Percentiles rank a stretch among this genome's conserved stretches.
Evolutionary conservation across 1,139 yeast genomes (phyloP).

Genomic region (Zygoascus sp.): DNA sequence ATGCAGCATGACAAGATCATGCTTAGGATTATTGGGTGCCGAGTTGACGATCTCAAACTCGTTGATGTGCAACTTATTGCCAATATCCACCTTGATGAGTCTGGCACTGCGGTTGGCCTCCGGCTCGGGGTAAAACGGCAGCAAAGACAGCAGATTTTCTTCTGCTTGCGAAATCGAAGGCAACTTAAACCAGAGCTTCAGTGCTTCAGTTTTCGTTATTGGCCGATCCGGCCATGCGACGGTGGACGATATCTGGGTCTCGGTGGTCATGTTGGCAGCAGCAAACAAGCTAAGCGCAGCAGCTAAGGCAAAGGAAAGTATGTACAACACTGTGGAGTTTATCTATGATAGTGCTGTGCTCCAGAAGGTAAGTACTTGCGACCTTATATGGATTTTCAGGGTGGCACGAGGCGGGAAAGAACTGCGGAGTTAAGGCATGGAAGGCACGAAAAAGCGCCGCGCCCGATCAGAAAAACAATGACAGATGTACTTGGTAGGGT

Average conservation of each 20-base stretch:
- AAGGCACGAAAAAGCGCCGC: not conserved
- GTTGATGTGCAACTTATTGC: conserved; percentile 42
- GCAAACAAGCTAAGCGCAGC: not conserved
- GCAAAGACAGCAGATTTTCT: conserved; percentile 40
- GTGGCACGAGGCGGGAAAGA: too few species aligned
- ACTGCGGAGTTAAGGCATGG: not conserved
- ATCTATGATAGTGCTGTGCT: too few species aligned
- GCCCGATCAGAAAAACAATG: too few species aligned
- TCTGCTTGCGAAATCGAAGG: conserved; percentile 38
- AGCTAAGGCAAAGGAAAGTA: not conserved
- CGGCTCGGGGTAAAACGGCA: conserved; percentile 58
- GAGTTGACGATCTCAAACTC: conserved; percentile 44
- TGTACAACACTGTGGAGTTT: too few species aligned
- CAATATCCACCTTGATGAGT: conserved; percentile 44
- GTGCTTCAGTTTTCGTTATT: conserved; percentile 4
- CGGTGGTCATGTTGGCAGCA: not conserved
- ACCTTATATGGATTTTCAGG: too few species aligned
- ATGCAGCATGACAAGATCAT: conserved; percentile 64
- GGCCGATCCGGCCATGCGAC: not conserved
- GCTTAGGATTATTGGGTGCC: conserved; percentile 19
- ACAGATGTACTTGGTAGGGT: too few species aligned
- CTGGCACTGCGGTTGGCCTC: conserved; percentile 46
- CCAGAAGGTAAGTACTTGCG: too few species aligned
- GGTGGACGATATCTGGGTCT: not conserved
- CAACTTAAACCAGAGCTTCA: not conserved